Evolutionary conservation across 345 rosid genomes (phyloP).

Genomic region (Bretschneidera sinensis): DNA sequence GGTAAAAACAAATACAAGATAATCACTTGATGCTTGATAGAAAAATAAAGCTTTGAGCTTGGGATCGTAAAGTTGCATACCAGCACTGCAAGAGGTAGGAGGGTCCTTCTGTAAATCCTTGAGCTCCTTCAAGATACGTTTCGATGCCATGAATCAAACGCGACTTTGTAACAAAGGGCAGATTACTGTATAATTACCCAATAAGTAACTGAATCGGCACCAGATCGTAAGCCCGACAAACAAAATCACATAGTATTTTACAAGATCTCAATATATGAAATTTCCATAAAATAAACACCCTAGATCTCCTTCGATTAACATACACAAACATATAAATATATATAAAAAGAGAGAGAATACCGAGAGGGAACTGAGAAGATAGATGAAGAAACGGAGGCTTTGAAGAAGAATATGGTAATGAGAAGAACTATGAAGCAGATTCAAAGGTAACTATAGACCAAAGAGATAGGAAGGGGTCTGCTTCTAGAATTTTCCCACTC

Average conservation of each 20-base stretch:
- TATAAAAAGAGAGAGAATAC: not conserved
- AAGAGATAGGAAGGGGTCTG: not conserved
- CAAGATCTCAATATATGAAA: not conserved
- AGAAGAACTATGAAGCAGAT: not conserved
- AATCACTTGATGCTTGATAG: too few species aligned
- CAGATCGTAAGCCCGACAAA: not conserved
- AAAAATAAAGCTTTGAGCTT: not conserved
- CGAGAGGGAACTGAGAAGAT: not conserved
- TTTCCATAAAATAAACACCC: not conserved
- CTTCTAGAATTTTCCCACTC: not conserved
- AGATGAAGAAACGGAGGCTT: not conserved
- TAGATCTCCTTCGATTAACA: not conserved
- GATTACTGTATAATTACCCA: not conserved
- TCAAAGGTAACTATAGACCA: not conserved
- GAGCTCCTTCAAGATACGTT: conserved; percentile 34
- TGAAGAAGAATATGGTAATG: not conserved
- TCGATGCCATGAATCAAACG: conserved; percentile 32
- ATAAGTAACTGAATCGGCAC: not conserved
- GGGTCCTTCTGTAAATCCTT: conserved; percentile 47
- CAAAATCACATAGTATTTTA: not conserved
- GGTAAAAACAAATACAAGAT: too few species aligned
- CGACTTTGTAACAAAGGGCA: not conserved
- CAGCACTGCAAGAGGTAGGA: conserved; percentile 51
- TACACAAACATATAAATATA: too few species aligned
- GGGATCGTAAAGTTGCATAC: conserved; percentile 8